Evolutionary conservation across 73 alveolate genomes (phyloP).

Genomic region (Symbiodinium pilosum): DNA sequence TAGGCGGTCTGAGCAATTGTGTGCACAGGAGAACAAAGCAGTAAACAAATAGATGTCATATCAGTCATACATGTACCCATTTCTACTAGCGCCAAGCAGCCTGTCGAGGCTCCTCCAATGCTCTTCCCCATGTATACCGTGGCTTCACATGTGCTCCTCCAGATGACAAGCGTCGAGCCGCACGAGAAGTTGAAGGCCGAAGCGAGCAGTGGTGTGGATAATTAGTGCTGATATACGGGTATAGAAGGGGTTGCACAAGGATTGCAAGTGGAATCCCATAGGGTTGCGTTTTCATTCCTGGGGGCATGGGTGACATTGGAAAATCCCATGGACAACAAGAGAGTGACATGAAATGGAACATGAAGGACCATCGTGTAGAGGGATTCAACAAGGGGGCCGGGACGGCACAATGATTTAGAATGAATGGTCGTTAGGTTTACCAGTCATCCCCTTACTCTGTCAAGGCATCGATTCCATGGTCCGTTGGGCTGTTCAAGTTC

Average conservation of each 20-base stretch:
- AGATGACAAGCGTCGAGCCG: conserved; percentile 14
- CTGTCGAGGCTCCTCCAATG: conserved; percentile 13
- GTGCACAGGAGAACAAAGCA: neutral
- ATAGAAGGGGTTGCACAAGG: neutral
- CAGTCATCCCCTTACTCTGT: neutral
- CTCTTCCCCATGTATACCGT: conserved; percentile 15
- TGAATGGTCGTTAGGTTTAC: neutral
- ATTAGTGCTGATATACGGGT: neutral
- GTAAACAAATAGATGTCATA: neutral
- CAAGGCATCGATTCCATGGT: neutral
- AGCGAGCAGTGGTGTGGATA: neutral
- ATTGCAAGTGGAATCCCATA: neutral
- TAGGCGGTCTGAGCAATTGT: neutral
- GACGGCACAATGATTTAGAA: neutral
- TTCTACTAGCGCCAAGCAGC: neutral
- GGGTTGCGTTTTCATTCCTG: neutral
- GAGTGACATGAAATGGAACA: conserved; percentile 11
- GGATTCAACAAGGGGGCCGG: neutral
- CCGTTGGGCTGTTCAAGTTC: neutral
- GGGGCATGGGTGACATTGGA: conserved; percentile 5
- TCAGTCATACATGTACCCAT: neutral
- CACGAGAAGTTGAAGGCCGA: conserved; percentile 1
- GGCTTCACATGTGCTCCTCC: neutral
- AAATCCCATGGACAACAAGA: neutral
- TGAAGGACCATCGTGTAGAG: neutral